Base-by-base conservation (phyloP, 345 rosid species). In the Aethionema arabicum region DNA sequence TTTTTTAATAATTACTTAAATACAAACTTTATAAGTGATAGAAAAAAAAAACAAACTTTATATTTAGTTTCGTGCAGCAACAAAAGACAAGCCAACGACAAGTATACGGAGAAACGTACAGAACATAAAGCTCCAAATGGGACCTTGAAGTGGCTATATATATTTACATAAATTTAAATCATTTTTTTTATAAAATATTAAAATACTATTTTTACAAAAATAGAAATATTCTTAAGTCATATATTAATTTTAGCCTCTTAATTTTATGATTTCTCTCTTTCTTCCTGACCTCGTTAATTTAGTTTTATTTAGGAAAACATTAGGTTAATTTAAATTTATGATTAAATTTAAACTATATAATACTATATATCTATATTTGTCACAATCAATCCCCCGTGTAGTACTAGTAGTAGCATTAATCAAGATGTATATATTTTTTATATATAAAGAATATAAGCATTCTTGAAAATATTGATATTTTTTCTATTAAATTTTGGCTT, bases 31-130 rank as follows among this genome's bases (percentile, higher is more conserved):
- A 52, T 11, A 4, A 37, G 14, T 7, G 46, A 59, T n/a, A n/a
- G n/a, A n/a, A n/a, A n/a, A n/a, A n/a, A n/a, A n/a, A n/a, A n/a
- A n/a, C 27, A 41, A 68, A 36, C 40, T 52, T 30, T 15, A 14
- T 8, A 6, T 52, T 27, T 52, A 36, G 54, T 68, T 31, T 68
- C 48, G 61, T 55, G 36, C 14, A 16, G 9, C 13, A 43, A 15
- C 41, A 29, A 45, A 52, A 60, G 66, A 68, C 36, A 68, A 14
- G n/a, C 15, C 36, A 42, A 52, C 66, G 65, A 57, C 57, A 32
- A 40, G 40, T 27, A 57, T 39, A 50, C 10, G 52, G 53, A 59
- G 59, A 52, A 54, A 52, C 72, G 66, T 59, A 11, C 39, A 30
- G 6, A 21, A 32, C 42, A 29, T 48, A 38, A 40, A 57, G 32